These are phyloP conservation scores for Amphibolis antarctica DNA, from an alignment of 106 monocot genomes.

Conservation along the genomic window DNA sequence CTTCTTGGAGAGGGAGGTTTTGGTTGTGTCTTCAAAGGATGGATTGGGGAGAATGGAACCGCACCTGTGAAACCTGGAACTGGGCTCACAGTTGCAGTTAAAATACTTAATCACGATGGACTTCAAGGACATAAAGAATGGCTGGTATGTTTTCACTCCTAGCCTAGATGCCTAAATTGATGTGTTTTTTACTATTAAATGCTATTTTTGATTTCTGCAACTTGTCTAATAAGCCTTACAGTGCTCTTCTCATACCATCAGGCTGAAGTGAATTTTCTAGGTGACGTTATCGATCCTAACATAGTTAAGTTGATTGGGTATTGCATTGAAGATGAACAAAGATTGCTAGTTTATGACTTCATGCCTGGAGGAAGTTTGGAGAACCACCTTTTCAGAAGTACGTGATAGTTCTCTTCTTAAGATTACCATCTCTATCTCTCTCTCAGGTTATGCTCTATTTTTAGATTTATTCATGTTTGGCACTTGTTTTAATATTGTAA, in stretches of 20 bases:
- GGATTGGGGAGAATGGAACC: slow-evolving; percentile 1
- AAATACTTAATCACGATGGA: slow-evolving; percentile 70
- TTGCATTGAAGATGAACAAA: too few species aligned
- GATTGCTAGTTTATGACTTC: too few species aligned
- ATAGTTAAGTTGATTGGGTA: slow-evolving; percentile 42
- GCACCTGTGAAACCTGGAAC: slow-evolving; percentile 30
- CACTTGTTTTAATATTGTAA: too few species aligned
- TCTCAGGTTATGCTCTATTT: too few species aligned
- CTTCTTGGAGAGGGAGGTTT: too few species aligned
- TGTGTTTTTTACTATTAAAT: background rate
- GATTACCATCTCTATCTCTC: too few species aligned
- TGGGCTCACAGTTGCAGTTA: slow-evolving; percentile 54
- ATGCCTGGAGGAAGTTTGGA: too few species aligned
- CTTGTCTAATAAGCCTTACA: background rate
- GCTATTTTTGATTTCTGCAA: too few species aligned
- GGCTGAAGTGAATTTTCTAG: slow-evolving; percentile 42
- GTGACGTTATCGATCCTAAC: slow-evolving; percentile 48
- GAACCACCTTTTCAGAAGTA: too few species aligned
- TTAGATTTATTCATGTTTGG: too few species aligned
- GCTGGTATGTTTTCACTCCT: slow-evolving; percentile 36
- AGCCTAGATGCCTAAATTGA: background rate
- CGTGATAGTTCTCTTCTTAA: too few species aligned
- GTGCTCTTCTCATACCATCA: slow-evolving; percentile 4
- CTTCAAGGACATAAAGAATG: slow-evolving; percentile 77
- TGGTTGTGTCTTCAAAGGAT: slow-evolving; percentile 77